Evolutionary conservation across 208 protist species (phyloP), one percentile per base, ranked within the genome.

Genomic region (Trypanosoma caninum): DNA sequence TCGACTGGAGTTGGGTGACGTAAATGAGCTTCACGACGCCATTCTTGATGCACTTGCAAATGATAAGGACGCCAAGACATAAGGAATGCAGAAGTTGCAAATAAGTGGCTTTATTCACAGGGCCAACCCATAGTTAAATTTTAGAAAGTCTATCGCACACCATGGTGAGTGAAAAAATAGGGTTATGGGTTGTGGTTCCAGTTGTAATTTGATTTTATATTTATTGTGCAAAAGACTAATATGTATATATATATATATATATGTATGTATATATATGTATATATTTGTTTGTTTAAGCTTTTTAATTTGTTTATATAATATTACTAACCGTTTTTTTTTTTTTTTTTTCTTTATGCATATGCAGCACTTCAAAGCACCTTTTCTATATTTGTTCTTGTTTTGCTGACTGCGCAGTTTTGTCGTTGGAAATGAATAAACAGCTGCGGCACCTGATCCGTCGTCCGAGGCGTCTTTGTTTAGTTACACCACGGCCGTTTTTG

Each of bases 1-100:
- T 16, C 74, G 82, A 42, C 55, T 82, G 11, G 87, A 94, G 56
- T 65, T 75, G 22, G 67, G 73, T 48, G 62, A 59, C 35, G 38
- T 65, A 2, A 65, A 67, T 8, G 86, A 87, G 23, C 61, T 94
- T 8, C 47, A 59, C 0, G 57, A 55, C 7, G 73, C 68, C 25
- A 68, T 89, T n/a, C 38, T 69, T 48, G 79, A 87, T 42, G 67
- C 74, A 37, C 67, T 82, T 20, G 48, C 53, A 6, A 59, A 18
- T 40, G 54, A 58, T 2, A 42, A 23, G 22, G 45, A 44, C 1
- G 35, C 59, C 14, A 54, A 58, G 20, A 30, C 51, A 27, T 51
- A 60, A 14, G 42, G 25, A 7, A 44, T 37, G 18, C 67, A 58
- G 18, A 16, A 31, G 0, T 42, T 71, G 3, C 59, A 68, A 3